Base-by-base conservation (phyloP, 495 filamentous ascomycete species). In the Aspergillus sclerotioniger region DNA sequence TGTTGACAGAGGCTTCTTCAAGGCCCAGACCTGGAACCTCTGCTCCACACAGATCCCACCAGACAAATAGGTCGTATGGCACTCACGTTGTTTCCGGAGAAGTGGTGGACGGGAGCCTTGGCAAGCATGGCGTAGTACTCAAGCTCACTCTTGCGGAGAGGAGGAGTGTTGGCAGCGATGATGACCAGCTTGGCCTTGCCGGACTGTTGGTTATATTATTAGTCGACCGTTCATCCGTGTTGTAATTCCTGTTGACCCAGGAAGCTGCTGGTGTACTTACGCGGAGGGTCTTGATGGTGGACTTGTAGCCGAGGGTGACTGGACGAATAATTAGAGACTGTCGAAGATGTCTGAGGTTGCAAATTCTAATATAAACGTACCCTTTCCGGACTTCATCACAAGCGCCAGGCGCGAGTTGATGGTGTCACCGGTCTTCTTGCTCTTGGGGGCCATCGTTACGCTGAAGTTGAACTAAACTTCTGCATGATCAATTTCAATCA, bases 311-410 rank as follows among this genome's bases (percentile, higher is more conserved):
- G 62, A 96, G 82, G 60, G 86, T 90, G 72, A 92, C 88, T 84
- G 58, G 25, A 61, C 8, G 49, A 35, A 31, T 12, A 37, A 28
- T 56, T 59, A 62, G 58, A 45, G 47, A 32, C 16, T 8, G 28
- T 47, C 44, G 21, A 19, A 15, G 1, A 10, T 4, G 16, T 3
- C 31, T 15, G 15, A 32, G 13, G 1, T 13, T 41, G 37, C 9
- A 50, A 16, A 49, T 8, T 32, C 25, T 10, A 43, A 12, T 47
- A 48, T 54, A 19, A 17, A 59, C 80, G 54, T 75, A 89, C 84
- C 87, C 81, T 96, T 96, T 67, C 92, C 92, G 58, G 86, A 90
- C 85, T 96, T 97, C 89, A 97, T 94, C 59, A 96, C 92, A 76
- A 96, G 86, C 70, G 90, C 90, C 63, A 94, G 81, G 75, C 89